Percentiles rank a stretch among this genome's conserved stretches.
These are phyloP conservation scores for Colletotrichum sp. DNA, from an alignment of 2,329 filamentous ascomycete genomes.

Conservation along the genomic window DNA sequence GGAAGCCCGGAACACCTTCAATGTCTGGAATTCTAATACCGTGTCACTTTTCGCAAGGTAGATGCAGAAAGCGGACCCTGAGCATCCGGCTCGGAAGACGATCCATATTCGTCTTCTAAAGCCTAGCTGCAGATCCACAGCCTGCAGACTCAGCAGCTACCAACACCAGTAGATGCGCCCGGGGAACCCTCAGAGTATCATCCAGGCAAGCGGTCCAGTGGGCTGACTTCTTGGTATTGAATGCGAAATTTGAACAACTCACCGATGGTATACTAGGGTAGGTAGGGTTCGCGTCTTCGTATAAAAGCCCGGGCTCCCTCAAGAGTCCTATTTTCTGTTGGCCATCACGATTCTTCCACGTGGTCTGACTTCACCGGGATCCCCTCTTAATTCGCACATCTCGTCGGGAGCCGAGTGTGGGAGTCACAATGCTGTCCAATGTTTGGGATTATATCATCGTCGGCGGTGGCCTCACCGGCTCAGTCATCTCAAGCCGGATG, in stretches of 20 bases:
- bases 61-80: background rate
- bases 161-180: background rate
- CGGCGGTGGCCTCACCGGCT: constrained; percentile 41
- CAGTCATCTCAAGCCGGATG: constrained; percentile 39
- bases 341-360: background rate
- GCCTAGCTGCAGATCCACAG: background rate
- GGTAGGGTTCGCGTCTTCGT: background rate
- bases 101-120: background rate
- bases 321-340: background rate
- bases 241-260: background rate
- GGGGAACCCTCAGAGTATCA: background rate
- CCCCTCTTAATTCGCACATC: background rate
- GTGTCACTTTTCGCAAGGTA: background rate
- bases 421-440: background rate
- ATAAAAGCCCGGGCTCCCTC: background rate
- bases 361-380: background rate
- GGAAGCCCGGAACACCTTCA: background rate
- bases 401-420: too few relatives aligned
- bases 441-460: constrained; percentile 39
- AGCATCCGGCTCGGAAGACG: background rate
- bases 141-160: background rate
- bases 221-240: background rate
- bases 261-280: background rate
- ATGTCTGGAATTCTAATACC: background rate
- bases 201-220: background rate